Evolutionary conservation across 768 basidiomycete species (phyloP).

Genomic region (Russula virescens): DNA sequence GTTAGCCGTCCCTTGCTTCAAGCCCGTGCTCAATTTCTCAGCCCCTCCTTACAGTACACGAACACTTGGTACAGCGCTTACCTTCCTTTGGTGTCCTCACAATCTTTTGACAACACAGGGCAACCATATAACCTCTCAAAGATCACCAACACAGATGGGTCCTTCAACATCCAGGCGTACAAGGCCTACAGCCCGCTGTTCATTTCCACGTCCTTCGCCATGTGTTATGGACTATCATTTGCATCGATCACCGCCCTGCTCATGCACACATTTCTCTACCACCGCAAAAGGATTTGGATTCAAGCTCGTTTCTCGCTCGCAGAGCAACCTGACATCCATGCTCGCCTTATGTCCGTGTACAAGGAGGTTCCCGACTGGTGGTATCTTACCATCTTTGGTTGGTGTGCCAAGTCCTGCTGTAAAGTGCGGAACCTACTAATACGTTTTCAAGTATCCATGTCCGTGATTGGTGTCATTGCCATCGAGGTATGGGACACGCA

Average conservation of each 20-base stretch:
- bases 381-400: slow-evolving; percentile 60
- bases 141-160: slow-evolving; percentile 49
- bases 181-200: slow-evolving; percentile 55
- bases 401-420: not conserved
- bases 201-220: slow-evolving; percentile 62
- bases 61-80: slow-evolving; percentile 24
- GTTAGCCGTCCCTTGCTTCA: slow-evolving; percentile 8
- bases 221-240: slow-evolving; percentile 76
- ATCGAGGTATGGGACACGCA: slow-evolving; percentile 70
- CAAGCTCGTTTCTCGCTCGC: slow-evolving; percentile 64
- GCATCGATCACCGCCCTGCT: slow-evolving; percentile 73
- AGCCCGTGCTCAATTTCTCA: not conserved
- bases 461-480: slow-evolving; percentile 56
- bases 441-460: slow-evolving; percentile 45
- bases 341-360: slow-evolving; percentile 73
- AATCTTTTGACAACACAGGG: slow-evolving; percentile 63
- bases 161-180: slow-evolving; percentile 53
- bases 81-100: slow-evolving; percentile 51
- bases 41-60: slow-evolving; percentile 29
- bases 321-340: slow-evolving; percentile 83
- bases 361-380: slow-evolving; percentile 81
- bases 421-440: not conserved
- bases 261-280: slow-evolving; percentile 65
- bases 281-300: slow-evolving; percentile 71
- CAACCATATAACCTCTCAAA: slow-evolving; percentile 48